These are phyloP conservation scores for Sparassis latifolia DNA, from an alignment of 1,284 basidiomycete species.

Conservation along the genomic window DNA sequence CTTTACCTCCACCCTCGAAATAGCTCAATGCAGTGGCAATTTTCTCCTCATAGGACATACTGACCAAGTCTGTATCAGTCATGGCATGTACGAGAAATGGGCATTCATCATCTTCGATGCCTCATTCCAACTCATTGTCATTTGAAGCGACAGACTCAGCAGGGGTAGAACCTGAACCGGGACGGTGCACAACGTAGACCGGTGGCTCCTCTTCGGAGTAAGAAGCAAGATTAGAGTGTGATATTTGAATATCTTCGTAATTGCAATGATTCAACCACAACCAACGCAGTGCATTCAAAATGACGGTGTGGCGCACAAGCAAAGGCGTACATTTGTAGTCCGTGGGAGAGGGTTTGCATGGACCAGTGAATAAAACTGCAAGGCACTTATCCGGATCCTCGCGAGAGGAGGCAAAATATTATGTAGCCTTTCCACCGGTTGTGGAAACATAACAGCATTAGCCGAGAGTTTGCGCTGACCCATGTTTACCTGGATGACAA, in stretches of 20 bases:
- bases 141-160: slow-evolving; percentile 17
- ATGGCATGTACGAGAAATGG: slow-evolving; percentile 31
- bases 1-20: slow-evolving; percentile 11
- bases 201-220: slow-evolving; percentile 27
- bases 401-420: slow-evolving; percentile 1
- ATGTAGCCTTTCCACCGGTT: slow-evolving; percentile 2
- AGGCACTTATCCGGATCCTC: slow-evolving; percentile 2
- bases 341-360: slow-evolving; percentile 22
- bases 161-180: slow-evolving; percentile 11
- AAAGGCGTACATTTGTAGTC: slow-evolving; percentile 31
- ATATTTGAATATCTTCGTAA: slow-evolving; percentile 31
- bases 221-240: slow-evolving; percentile 23
- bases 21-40: slow-evolving; percentile 16
- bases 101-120: slow-evolving; percentile 24
- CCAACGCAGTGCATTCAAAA: slow-evolving; percentile 29
- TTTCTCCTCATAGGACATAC: slow-evolving; percentile 2
- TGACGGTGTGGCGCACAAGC: slow-evolving; percentile 24
- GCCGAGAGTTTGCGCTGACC: slow-evolving; percentile 2
- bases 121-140: slow-evolving; percentile 26
- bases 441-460: neutral
- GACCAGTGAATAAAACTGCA: slow-evolving; percentile 14
- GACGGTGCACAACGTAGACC: slow-evolving; percentile 23
- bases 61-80: slow-evolving; percentile 19
- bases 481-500: slow-evolving; percentile 1
- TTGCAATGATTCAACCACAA: slow-evolving; percentile 31